Conservation (phyloP, 306 rosid genomes). For the Betula pendula region DNA sequence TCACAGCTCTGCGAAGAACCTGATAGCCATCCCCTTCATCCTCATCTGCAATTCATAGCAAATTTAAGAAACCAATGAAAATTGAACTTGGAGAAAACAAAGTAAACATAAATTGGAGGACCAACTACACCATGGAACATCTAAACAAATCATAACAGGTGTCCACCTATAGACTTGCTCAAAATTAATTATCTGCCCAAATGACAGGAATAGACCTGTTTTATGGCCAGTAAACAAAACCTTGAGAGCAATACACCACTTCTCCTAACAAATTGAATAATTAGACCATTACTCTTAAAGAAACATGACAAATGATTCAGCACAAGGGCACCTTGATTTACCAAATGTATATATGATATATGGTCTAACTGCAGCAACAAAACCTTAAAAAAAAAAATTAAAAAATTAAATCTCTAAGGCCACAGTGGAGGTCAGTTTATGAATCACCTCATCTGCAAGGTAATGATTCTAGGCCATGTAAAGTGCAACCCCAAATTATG, state of each 20-base stretch:
- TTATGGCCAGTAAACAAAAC: background rate
- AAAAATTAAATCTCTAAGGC: background rate
- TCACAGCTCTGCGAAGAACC: conserved; percentile 65
- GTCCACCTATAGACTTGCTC: background rate
- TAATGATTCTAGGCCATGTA: background rate
- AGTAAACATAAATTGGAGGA: background rate
- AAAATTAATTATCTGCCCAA: background rate
- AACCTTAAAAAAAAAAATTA: background rate
- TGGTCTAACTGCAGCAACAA: background rate
- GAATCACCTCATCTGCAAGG: conserved; percentile 10
- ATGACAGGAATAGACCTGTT: background rate
- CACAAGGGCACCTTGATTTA: background rate
- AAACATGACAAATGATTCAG: background rate
- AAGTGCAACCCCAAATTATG: background rate
- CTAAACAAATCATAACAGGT: background rate
- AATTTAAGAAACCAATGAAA: conserved; percentile 12
- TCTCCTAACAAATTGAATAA: background rate
- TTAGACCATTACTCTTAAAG: background rate
- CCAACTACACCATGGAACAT: conserved; percentile 12
- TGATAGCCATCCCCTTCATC: conserved; percentile 66
- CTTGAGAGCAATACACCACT: no score
- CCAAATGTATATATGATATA: background rate
- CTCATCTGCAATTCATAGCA: conserved; percentile 43
- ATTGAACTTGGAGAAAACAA: conserved; percentile 7
- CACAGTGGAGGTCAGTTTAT: conserved; percentile 10